phyloP scores from a whole-genome alignment of 495 filamentous ascomycete species.

The Annulohypoxylon maeteangense region DNA sequence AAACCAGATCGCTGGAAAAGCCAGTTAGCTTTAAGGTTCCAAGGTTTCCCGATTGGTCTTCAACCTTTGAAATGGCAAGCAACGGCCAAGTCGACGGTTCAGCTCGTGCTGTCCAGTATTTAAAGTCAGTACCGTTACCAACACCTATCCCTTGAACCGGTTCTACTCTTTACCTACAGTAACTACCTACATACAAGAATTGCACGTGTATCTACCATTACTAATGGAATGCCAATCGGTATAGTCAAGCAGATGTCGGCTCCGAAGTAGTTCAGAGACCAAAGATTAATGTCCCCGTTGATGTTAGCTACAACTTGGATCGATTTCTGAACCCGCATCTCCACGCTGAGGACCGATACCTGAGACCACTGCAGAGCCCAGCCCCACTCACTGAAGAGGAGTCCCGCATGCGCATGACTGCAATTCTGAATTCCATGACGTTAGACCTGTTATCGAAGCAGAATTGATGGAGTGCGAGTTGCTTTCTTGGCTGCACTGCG shows the following conservation, averaged over 20 bases:
- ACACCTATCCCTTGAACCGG: not conserved
- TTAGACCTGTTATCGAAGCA: constrained; percentile 19
- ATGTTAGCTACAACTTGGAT: constrained; percentile 43
- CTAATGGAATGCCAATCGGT: not conserved
- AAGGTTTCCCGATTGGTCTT: constrained; percentile 2
- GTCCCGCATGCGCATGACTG: constrained; percentile 44
- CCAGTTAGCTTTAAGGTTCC: constrained; percentile 20
- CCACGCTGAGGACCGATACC: constrained; percentile 40
- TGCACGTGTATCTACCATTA: not conserved
- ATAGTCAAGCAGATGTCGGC: constrained; percentile 31
- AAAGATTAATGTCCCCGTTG: constrained; percentile 39
- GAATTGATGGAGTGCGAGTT: constrained; percentile 2
- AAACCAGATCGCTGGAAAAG: constrained; percentile 35
- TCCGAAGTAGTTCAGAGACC: constrained; percentile 30
- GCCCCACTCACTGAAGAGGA: constrained; percentile 44
- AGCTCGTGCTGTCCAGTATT: constrained; percentile 40
- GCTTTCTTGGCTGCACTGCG: not conserved
- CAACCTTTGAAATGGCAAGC: constrained; percentile 31
- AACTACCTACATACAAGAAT: not conserved
- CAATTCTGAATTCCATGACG: constrained; percentile 30
- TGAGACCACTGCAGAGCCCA: constrained; percentile 35
- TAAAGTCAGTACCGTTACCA: constrained; percentile 26
- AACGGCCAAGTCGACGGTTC: constrained; percentile 39
- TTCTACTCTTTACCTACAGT: not conserved
- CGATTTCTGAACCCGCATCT: constrained; percentile 46